Base-by-base conservation (phyloP, 768 basidiomycete species). In the Crepidotus variabilis region DNA sequence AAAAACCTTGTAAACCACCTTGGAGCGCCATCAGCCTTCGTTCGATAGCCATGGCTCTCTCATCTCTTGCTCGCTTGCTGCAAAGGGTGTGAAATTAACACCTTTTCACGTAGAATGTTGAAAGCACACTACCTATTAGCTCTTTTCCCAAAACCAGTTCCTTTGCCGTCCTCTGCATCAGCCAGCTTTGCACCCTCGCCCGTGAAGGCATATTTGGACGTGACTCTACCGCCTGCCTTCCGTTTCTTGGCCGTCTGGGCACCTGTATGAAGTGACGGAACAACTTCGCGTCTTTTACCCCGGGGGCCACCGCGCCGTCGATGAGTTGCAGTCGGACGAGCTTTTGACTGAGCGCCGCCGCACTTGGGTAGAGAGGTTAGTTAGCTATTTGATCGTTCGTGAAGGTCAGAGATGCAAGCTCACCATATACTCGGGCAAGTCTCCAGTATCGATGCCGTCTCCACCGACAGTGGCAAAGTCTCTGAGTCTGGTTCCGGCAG, bases 401-500 rank as follows among this genome's bases (percentile, higher is more conserved):
- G 9, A 20, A n/a, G 32, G 21, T 46, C 50, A 45, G 10, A 45
- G 28, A 33, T 20, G 33, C 10, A 20, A 50, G n/a, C 23, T 48
- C n/a, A 90, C 90, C 77, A 92, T 81, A 65, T 85, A 92, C 72
- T 92, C 88, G 3, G 91, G 91, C 2, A 90, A 73, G 50, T 87
- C 87, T 2, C 78, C 82, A 21, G 69, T 67, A 35, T 78, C 78
- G 39, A 80, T 69, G 1, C 81, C 83, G 55, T 80, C 72, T 2
- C 82, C 81, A 0, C 71, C 69, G 21, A 88, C 67, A 39, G 68
- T 72, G 1, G 77, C 76, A 0, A 88, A 87, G 68, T 93, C 90
- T 1, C 75, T 75, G 11, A 93, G 75, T 48, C 89, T 80, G 14
- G 71, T 82, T 1, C 92, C 91, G 45, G 86, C 83, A 14, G 90